Base-by-base conservation (phyloP, 2,329 filamentous ascomycete species). In the Phyllosticta citrichinensis region DNA sequence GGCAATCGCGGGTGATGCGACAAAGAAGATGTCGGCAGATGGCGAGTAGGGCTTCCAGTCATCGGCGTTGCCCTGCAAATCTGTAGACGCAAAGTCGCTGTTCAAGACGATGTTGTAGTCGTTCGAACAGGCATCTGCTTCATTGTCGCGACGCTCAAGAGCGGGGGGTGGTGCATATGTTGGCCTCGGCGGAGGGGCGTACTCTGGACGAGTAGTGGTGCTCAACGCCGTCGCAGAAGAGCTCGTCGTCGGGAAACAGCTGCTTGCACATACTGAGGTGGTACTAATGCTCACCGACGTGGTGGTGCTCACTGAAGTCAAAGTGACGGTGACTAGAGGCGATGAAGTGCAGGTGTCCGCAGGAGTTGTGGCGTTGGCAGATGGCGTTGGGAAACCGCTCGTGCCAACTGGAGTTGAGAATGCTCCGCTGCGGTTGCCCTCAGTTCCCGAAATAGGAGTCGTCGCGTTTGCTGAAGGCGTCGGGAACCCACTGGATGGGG, bases 81-180 rank as follows among this genome's bases (percentile, higher is more conserved):
- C 40, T n/a, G 40, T 47, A 12, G 33, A 52, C 55, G 66, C 65
- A 52, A 72, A 69, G 57, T 64, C 65, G 3, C 69, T 63, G 55
- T 71, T 71, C 35, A 66, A 66, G 14, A 72, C 60, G 47, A 69
- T 62, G 61, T 70, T 71, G 11, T 30, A 57, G 3, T 52, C 56
- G 50, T 66, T 62, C 8, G 64, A 64, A 63, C 71, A 73, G 5
- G 69, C 68, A 4, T 47, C 40, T n/a, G 40, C 14, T 8, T n/a
- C 40, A n/a, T n/a, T 47, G 40, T 19, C 40, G 17, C 40, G 40
- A 47, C 40, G 40, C 40, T 47, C 40, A n/a, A 47, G 40, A 8
- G 40, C 40, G 6, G 40, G 40, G 12, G 40, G 40, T 1, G 40
- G 17, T 8, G 40, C 40, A n/a, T 47, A 47, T 5, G 40, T 47